phyloP scores from a whole-genome alignment of 345 rosid species.

The Nasturtium officinale region DNA sequence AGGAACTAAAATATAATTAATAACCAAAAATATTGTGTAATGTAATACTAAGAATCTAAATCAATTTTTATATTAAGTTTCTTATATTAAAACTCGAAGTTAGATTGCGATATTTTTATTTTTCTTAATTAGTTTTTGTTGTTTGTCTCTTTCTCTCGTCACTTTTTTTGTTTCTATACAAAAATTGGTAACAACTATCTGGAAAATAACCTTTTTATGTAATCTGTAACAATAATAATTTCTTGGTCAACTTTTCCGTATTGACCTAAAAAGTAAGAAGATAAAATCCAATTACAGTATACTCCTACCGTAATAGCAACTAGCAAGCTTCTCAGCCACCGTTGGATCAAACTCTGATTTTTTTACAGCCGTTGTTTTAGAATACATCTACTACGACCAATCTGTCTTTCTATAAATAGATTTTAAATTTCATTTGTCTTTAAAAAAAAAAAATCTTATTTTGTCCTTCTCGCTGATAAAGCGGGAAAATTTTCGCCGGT shows the following conservation, averaged over 20 bases:
- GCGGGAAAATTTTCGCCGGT: slow-evolving; percentile 14
- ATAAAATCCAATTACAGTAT: slow-evolving; percentile 14
- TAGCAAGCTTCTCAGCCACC: neutral
- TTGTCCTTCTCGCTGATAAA: neutral
- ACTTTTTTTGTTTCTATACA: neutral
- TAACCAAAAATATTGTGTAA: neutral
- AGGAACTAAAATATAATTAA: too few relatives aligned
- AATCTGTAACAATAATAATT: neutral
- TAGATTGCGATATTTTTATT: neutral
- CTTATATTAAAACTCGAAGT: neutral
- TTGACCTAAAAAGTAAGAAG: neutral
- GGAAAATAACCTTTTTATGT: neutral
- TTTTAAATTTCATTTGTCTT: neutral
- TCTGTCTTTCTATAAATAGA: slow-evolving; percentile 28
- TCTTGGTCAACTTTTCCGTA: neutral
- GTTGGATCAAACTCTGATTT: neutral
- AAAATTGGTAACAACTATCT: neutral
- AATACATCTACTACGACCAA: neutral
- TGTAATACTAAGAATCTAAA: neutral
- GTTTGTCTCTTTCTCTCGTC: neutral
- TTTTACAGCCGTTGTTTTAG: slow-evolving; percentile 5
- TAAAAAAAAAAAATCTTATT: neutral
- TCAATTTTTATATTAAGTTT: too few relatives aligned
- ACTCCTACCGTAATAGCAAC: neutral
- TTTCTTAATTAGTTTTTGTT: neutral